Evolutionary conservation across 2,329 filamentous ascomycete genomes (phyloP).

Genomic region (Beauveria rudraprayagi): DNA sequence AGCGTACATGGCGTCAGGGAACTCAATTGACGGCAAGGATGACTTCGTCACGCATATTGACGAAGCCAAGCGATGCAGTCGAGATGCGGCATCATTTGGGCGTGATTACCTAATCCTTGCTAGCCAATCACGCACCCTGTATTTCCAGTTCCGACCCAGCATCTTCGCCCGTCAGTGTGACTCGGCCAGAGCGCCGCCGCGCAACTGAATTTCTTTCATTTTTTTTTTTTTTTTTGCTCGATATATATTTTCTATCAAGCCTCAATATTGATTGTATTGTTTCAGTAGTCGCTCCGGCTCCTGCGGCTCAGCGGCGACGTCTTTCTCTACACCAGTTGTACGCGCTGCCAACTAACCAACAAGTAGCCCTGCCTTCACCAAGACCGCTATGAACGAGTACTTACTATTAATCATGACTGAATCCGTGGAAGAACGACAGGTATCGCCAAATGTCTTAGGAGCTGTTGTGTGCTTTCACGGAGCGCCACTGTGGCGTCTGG

Average conservation of each 20-base stretch:
- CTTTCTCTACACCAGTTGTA: too few species aligned
- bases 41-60: not conserved
- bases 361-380: not conserved
- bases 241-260: not conserved
- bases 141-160: not conserved
- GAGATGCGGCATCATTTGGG: not conserved
- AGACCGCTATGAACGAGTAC: too few species aligned
- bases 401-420: not conserved
- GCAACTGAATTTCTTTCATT: not conserved
- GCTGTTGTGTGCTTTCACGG: not conserved
- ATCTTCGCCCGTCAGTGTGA: not conserved
- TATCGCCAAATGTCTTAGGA: not conserved
- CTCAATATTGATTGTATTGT: not conserved
- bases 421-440: not conserved
- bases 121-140: conserved; percentile 1
- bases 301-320: too few species aligned
- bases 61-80: not conserved
- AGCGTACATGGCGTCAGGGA: conserved; percentile 29
- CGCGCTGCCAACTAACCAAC: too few species aligned
- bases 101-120: not conserved
- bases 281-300: too few species aligned
- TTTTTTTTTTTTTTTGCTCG: not conserved
- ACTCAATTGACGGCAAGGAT: conserved; percentile 23
- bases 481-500: not conserved
- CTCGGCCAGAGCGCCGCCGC: not conserved